Base-by-base conservation (phyloP, 2,329 filamentous ascomycete species). In the Colletotrichum truncatum region DNA sequence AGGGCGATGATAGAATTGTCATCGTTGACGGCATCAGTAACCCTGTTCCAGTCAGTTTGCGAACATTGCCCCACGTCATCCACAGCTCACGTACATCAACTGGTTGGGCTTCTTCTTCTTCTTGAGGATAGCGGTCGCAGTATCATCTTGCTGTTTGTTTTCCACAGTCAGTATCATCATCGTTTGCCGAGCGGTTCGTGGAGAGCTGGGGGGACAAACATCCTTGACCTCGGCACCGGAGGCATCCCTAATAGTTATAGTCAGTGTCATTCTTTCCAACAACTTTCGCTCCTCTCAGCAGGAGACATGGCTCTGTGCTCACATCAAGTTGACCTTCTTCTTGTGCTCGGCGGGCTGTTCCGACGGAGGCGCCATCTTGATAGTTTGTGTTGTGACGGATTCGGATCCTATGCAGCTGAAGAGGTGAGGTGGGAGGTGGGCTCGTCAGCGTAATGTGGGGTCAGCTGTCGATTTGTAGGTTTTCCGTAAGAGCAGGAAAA, bases 71-170 rank as follows among this genome's bases (percentile, higher is more conserved):
- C 41, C 52, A 57, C 39, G 39, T 28, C 46, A 21, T n/a, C 26
- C 25, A 34, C 14, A 41, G 52, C 38, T 48, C 73, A 80, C 91
- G 80, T 86, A 97, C 94, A 99, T 97, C 80, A 99, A 84, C 77
- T 95, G 97, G 84, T 99, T 99, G 74, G 94, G 94, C 93, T 99
- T 99, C 94, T 99, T 99, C 92, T 99, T 99, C 89, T 98, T 98
- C 87, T 98, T 98, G 76, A 99, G 89, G 74, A 99, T 99, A 72
- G 96, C 96, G 46, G 96, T 99, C 56, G 96, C 89, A 68, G 91
- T 93, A 77, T 97, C 96, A 79, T 98, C 93, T 74, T 93, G 90
- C 90, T 97, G 75, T 65, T 69, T 97, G 75, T 65, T 69, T 45
- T 41, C 30, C 14, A 66, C 48, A 64, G 76, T 84, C 72, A 80